Percentiles rank a stretch among this genome's conserved stretches.
Conservation (phyloP, 306 rosid species). For the Quillaja saponaria region DNA sequence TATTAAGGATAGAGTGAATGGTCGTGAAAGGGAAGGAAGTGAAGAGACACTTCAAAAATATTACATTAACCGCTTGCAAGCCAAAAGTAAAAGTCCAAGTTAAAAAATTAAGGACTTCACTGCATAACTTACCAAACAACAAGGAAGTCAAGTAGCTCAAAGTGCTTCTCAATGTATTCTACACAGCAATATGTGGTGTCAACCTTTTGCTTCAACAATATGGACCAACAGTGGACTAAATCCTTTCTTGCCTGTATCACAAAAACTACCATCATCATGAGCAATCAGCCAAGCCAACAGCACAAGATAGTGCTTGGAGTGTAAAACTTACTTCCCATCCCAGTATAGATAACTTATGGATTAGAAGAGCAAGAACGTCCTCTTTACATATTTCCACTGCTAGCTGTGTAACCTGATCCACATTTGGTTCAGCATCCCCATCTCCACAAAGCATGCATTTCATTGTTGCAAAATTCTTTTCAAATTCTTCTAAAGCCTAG, state of each 20-base stretch:
- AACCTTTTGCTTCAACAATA: constrained; percentile 80
- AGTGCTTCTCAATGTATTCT: constrained; percentile 74
- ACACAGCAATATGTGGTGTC: constrained; percentile 63
- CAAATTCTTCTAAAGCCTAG: constrained; percentile 94
- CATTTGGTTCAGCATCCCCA: constrained; percentile 78
- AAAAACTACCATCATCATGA: constrained; percentile 33
- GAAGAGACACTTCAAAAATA: too few species aligned
- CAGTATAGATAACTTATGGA: constrained; percentile 75
- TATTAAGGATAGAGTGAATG: too few species aligned
- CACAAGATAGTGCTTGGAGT: constrained; percentile 11
- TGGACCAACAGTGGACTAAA: constrained; percentile 82
- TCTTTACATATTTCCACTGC: constrained; percentile 82
- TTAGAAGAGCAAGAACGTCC: constrained; percentile 66
- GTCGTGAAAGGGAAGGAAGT: too few species aligned
- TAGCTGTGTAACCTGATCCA: constrained; percentile 76
- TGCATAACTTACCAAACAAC: constrained; percentile 69
- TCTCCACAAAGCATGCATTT: constrained; percentile 85
- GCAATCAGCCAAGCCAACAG: constrained; percentile 30
- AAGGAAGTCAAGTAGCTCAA: constrained; percentile 77
- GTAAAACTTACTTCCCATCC: constrained; percentile 94
- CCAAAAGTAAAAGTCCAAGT: background rate
- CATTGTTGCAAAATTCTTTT: constrained; percentile 79
- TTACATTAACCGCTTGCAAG: too few species aligned
- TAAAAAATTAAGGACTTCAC: background rate
- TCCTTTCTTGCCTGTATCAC: constrained; percentile 86